Evolutionary conservation across 305 asterid genomes (phyloP), one percentile per base, ranked within the genome.

Genomic region (Andrographis paniculata): DNA sequence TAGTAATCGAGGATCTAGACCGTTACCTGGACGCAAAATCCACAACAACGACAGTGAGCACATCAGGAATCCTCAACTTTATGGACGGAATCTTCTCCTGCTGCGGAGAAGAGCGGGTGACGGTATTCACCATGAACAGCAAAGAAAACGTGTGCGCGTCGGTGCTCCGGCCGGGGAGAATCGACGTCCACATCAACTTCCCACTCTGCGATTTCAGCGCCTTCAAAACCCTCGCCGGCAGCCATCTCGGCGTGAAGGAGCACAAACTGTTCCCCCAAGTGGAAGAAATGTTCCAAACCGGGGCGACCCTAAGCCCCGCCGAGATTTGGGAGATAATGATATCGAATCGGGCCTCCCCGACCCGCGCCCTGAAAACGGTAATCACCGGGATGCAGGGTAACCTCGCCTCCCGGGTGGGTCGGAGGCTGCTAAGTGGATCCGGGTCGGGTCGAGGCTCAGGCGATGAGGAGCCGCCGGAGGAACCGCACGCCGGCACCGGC

Each of bases 1-100:
- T 88, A n/a, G 94, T 82, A 38, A 55, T 84, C 45, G 97, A 88
- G 63, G 95, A 88, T 67, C 83, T 88, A 31, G 95, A 88, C 62
- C 84, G 94, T 15, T 73, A 68, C 35, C 17, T 88, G 18, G 61
- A 42, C 7, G 70, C 62, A 39, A 78, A 37, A 14, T 5, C 10
- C 45, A 40, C 77, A 58, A 56, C 80, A 48, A 58, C 85, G 58
- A 68, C 68, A 30, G 70, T 74, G 53, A 79, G 87, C 68, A 6
- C 63, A 8, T 65, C 95, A 1, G 97, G 95, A n/a, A 64, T 88
- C 16, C 72, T 79, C 1, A 85, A 84, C 46, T 88, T 84, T 69
- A 84, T 88, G 97, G 97, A 88, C 65, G 97, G 97, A 30, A 52
- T 88, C 45, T 63, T 80, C 58, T 88, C 94, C 52, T 68, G 94